Evolutionary conservation across 2,329 filamentous ascomycete genomes (phyloP).

Genomic region (Thelonectria discophora): DNA sequence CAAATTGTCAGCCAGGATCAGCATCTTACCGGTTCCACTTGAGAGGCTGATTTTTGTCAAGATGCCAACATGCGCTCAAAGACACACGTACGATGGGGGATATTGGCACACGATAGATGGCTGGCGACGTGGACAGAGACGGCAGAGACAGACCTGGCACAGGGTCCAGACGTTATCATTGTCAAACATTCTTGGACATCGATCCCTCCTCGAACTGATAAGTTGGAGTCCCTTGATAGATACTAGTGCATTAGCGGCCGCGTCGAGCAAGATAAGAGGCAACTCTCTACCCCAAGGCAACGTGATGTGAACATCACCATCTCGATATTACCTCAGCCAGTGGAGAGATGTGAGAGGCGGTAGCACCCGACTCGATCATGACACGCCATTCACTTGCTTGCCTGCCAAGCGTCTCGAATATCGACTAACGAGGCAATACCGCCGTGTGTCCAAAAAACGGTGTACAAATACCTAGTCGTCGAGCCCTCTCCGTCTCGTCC

Average conservation of each 20-base stretch:
- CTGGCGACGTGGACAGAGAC: slow-evolving; percentile 2
- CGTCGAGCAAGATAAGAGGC: slow-evolving; percentile 18
- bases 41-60: slow-evolving; percentile 34
- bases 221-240: slow-evolving; percentile 1
- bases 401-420: slow-evolving; percentile 5
- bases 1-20: slow-evolving; percentile 41
- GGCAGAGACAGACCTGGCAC: not conserved
- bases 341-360: not conserved
- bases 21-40: slow-evolving; percentile 30
- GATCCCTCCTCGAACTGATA: not conserved
- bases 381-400: slow-evolving; percentile 7
- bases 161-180: not conserved
- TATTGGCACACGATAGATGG: slow-evolving; percentile 23
- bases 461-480: slow-evolving; percentile 4
- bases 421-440: not conserved
- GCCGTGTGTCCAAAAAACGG: not conserved
- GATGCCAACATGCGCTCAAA: slow-evolving; percentile 30
- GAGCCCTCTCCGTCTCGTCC: not conserved
- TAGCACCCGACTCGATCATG: slow-evolving; percentile 7
- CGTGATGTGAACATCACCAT: slow-evolving; percentile 7
- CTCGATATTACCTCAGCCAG: not conserved
- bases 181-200: not conserved
- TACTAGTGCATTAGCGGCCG: slow-evolving; percentile 13
- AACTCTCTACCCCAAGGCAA: not conserved
- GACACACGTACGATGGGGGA: slow-evolving; percentile 35